Percentiles rank a stretch among this genome's conserved stretches.
phyloP scores from a whole-genome alignment of 805 yeast species.

The Candida wancherniae region DNA sequence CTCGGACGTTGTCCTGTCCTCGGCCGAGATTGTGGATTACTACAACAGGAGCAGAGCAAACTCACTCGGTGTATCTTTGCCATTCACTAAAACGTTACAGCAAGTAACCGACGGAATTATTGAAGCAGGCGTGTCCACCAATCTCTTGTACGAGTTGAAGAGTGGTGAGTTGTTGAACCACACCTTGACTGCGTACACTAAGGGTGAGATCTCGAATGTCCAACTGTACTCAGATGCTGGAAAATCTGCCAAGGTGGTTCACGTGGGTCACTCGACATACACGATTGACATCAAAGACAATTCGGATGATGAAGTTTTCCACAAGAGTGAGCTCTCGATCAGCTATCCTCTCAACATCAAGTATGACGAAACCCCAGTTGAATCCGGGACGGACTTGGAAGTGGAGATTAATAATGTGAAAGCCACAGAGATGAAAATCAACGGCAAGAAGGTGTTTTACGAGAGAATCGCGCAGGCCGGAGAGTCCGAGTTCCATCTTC shows the following conservation, averaged over 20 bases:
- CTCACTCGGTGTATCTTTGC: slow-evolving; percentile 33
- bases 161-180: slow-evolving; percentile 34
- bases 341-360: slow-evolving; percentile 27
- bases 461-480: slow-evolving; percentile 39
- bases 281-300: slow-evolving; percentile 19
- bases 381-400: slow-evolving; percentile 21
- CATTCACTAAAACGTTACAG: slow-evolving; percentile 29
- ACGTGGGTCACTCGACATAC: slow-evolving; percentile 19
- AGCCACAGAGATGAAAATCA: slow-evolving; percentile 17
- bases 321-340: slow-evolving; percentile 16
- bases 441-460: slow-evolving; percentile 16
- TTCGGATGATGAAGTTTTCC: slow-evolving; percentile 18
- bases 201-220: slow-evolving; percentile 33
- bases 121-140: slow-evolving; percentile 28
- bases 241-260: slow-evolving; percentile 30
- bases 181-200: slow-evolving; percentile 24
- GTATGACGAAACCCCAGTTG: slow-evolving; percentile 13
- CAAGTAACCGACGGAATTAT: slow-evolving; percentile 39
- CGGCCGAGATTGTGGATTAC: slow-evolving; percentile 33
- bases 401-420: slow-evolving; percentile 24
- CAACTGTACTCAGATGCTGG: slow-evolving; percentile 38
- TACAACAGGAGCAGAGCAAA: slow-evolving; percentile 20
- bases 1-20: slow-evolving; percentile 29
- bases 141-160: slow-evolving; percentile 31
- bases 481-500: slow-evolving; percentile 37